phyloP scores from a whole-genome alignment of 148 eudicot species.

The Polygonum maritimum region DNA sequence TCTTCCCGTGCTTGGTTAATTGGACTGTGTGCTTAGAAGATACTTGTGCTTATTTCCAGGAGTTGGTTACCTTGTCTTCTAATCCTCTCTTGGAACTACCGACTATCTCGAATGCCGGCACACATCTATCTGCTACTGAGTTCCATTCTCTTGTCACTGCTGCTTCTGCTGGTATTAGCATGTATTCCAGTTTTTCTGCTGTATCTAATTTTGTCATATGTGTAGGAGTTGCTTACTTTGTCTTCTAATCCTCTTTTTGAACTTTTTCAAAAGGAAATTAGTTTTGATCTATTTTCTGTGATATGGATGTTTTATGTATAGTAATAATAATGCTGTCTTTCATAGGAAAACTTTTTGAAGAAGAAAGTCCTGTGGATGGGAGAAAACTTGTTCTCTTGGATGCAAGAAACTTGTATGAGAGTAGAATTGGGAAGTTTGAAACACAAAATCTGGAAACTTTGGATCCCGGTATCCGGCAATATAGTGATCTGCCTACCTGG shows the following conservation, averaged over 20 bases:
- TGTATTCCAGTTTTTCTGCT: neutral
- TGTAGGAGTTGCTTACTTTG: no score
- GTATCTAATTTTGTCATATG: neutral
- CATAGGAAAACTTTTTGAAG: conserved; percentile 41
- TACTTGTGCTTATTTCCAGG: conserved; percentile 31
- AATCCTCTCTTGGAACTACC: conserved; percentile 59
- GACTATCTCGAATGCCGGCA: conserved; percentile 62
- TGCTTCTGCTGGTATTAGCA: conserved; percentile 50
- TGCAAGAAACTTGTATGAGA: conserved; percentile 94
- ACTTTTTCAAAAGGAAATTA: neutral
- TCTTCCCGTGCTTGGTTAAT: neutral
- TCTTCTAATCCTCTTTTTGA: no score
- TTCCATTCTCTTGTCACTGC: conserved; percentile 73
- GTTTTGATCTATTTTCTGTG: neutral
- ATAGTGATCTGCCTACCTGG: conserved; percentile 96
- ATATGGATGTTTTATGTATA: neutral
- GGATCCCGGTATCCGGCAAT: conserved; percentile 90
- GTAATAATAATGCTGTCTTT: conserved; percentile 4
- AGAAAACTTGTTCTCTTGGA: conserved; percentile 65
- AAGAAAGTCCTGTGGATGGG: conserved; percentile 25
- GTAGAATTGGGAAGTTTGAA: conserved; percentile 87
- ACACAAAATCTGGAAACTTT: conserved; percentile 62
- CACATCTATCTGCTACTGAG: conserved; percentile 76
- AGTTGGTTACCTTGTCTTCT: conserved; percentile 72
- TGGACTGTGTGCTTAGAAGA: neutral